Evolutionary conservation across 441 rosid genomes (phyloP), one percentile per base, ranked within the genome.

Genomic region (Gossypium trilobum): DNA sequence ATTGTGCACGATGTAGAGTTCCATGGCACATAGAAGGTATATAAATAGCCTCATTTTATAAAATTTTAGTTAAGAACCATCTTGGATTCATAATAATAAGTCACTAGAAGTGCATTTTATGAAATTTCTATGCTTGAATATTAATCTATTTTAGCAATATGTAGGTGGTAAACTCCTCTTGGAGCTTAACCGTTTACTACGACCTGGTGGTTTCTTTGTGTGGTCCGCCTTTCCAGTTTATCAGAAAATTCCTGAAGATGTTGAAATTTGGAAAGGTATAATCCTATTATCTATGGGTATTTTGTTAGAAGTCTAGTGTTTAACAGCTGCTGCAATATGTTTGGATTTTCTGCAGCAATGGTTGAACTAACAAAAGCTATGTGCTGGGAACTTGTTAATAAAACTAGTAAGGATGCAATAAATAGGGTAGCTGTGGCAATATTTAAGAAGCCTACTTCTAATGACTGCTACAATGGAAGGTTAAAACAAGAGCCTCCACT

Each of bases 201-300:
- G 96, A 74, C 97, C 97, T 9, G 97, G 99, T 73, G 97, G 97
- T 73, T 88, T 85, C 87, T 94, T 94, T 84, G 83, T 94, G 78
- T 94, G 97, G 99, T 94, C 99, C 73, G 99, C 99, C 68, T 90
- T 97, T 80, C 99, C 99, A 68, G 91, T 94, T 74, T 94, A 94
- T 85, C 99, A 83, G 85, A 91, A 91, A 78, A 74, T 74, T 52
- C 27, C 80, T 2, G 97, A 87, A 64, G 99, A 94, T 80, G 91
- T 86, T 78, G 90, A 69, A 77, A 94, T 94, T 36, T 91, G 97
- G 97, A 83, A 89, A 64, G 97, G 99, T 94, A 75, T 79, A 36
- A 39, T 61, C 16, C 56, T 70, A 54, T 17, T 10, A 9, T 10
- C 16, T 73, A 14, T 75, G 62, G 25, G 71, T 66, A 22, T 78